Evolutionary conservation across 495 filamentous ascomycete genomes (phyloP).

Genomic region (Lepraria neglecta): DNA sequence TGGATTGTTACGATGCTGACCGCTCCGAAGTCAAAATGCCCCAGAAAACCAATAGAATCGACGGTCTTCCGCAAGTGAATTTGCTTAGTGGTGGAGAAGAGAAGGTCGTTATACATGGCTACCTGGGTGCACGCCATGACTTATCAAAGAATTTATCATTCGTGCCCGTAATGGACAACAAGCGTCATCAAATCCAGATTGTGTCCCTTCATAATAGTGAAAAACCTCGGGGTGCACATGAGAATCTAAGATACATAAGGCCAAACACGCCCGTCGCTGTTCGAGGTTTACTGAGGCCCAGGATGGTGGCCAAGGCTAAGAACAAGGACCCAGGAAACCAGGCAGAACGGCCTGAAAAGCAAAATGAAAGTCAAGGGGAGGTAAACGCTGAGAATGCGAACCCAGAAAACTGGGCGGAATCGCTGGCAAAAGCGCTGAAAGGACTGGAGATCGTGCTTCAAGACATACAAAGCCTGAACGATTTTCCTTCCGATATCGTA

Average conservation of each 20-base stretch:
- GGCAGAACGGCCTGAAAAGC: slow-evolving; percentile 7
- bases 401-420: slow-evolving; percentile 27
- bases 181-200: slow-evolving; percentile 47
- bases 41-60: slow-evolving; percentile 42
- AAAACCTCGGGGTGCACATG: slow-evolving; percentile 34
- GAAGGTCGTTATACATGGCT: slow-evolving; percentile 63
- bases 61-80: slow-evolving; percentile 37
- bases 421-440: slow-evolving; percentile 14
- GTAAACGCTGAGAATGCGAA: slow-evolving; percentile 28
- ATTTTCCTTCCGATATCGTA: slow-evolving; percentile 69
- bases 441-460: slow-evolving; percentile 56
- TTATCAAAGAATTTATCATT: slow-evolving; percentile 63
- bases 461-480: slow-evolving; percentile 63
- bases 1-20: slow-evolving; percentile 19
- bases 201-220: slow-evolving; percentile 40
- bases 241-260: slow-evolving; percentile 42
- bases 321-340: slow-evolving; percentile 30
- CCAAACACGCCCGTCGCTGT: slow-evolving; percentile 49
- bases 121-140: slow-evolving; percentile 57
- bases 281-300: slow-evolving; percentile 42
- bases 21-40: slow-evolving; percentile 46
- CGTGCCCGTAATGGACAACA: slow-evolving; percentile 51
- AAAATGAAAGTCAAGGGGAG: too few species aligned
- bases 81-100: slow-evolving; percentile 36
- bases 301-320: slow-evolving; percentile 19